Percentiles rank a stretch among this genome's conserved stretches.
phyloP scores from a whole-genome alignment of 2,329 filamentous ascomycete species.

The Aspergillus japonicus region DNA sequence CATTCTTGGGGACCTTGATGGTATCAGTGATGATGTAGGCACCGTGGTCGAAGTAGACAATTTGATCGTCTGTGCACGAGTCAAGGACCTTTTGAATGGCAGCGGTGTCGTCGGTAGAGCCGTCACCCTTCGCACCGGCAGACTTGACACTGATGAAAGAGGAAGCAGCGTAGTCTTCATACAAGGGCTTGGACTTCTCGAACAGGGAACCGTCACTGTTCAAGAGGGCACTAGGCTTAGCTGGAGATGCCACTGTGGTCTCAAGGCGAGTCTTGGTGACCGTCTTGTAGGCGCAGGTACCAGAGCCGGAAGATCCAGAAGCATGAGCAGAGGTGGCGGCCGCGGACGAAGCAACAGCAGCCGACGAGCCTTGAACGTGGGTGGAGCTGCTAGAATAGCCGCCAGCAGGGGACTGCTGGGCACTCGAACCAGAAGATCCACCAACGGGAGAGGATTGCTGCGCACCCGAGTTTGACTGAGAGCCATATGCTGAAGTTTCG shows the following conservation, averaged over 20 bases:
- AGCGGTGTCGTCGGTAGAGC: constrained; percentile 78
- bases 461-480: background rate
- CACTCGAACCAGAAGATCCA: too few relatives aligned
- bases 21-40: constrained; percentile 62
- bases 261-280: constrained; percentile 55
- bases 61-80: constrained; percentile 57
- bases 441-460: background rate
- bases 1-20: constrained; percentile 65
- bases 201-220: constrained; percentile 67
- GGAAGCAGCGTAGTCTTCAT: constrained; percentile 64
- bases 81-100: constrained; percentile 79
- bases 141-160: constrained; percentile 81
- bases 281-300: constrained; percentile 28
- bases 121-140: constrained; percentile 83
- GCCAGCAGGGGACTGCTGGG: too few relatives aligned
- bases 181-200: constrained; percentile 86
- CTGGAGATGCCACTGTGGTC: constrained; percentile 53
- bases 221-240: constrained; percentile 68
- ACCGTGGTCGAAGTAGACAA: constrained; percentile 65
- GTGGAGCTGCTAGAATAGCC: background rate
- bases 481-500: background rate
- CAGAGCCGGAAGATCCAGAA: constrained; percentile 13
- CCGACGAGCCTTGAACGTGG: background rate
- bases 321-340: constrained; percentile 8
- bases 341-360: constrained; percentile 5